A percentile compares a stretch with the other conserved stretches of the same genome.
These are phyloP conservation scores for Pseudonitzschia pungens DNA, from an alignment of 108 stramenopile genomes.

Conservation along the genomic window DNA sequence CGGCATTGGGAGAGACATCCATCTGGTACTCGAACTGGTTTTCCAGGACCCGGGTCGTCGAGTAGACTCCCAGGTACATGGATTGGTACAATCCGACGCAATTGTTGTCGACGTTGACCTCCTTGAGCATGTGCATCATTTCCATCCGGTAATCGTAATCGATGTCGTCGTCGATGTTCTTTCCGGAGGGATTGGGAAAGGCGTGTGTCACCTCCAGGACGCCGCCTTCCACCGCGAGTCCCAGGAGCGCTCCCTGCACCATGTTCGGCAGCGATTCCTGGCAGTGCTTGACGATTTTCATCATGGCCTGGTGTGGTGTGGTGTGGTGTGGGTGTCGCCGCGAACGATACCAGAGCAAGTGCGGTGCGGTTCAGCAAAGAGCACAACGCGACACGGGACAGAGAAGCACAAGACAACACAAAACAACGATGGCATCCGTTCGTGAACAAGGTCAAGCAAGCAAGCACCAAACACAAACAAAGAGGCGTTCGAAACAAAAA, in stretches of 20 bases:
- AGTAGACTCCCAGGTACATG: conserved; percentile 95
- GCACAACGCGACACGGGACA: background rate
- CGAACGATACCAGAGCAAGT: background rate
- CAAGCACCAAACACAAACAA: conserved; percentile 3
- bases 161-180: conserved; percentile 54
- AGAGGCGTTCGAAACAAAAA: too few relatives aligned
- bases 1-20: conserved; percentile 91
- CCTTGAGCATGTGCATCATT: conserved; percentile 98
- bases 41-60: conserved; percentile 81
- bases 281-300: conserved; percentile 99
- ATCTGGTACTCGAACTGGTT: conserved; percentile 95
- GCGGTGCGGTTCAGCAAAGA: background rate
- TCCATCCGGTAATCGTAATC: conserved; percentile 89
- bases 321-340: background rate
- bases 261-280: conserved; percentile 91
- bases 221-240: conserved; percentile 76
- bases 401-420: background rate
- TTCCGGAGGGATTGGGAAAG: conserved; percentile 80
- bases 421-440: background rate
- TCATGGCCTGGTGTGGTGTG: conserved; percentile 62
- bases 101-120: conserved; percentile 98
- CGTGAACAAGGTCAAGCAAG: background rate
- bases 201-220: conserved; percentile 92
- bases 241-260: conserved; percentile 95
- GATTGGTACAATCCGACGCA: conserved; percentile 99